phyloP scores from a whole-genome alignment of 805 yeast genomes.

The Kazachstania taianensis region DNA sequence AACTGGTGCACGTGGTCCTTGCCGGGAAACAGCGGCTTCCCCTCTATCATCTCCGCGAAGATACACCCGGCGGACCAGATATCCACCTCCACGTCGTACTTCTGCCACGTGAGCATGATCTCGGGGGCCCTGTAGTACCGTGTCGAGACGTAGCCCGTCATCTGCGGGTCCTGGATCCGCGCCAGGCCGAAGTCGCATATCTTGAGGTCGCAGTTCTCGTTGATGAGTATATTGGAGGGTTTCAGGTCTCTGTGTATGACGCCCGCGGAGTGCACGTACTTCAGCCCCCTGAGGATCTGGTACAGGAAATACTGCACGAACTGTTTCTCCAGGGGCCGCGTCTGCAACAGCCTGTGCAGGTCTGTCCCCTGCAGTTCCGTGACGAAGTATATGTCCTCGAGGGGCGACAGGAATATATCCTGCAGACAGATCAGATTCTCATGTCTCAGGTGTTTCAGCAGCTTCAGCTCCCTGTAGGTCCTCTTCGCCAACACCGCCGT shows the following conservation, averaged over 20 bases:
- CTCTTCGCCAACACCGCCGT: slow-evolving; percentile 93
- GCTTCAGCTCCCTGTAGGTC: slow-evolving; percentile 89
- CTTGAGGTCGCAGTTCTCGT: slow-evolving; percentile 84
- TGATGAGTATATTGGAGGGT: slow-evolving; percentile 74
- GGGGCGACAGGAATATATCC: slow-evolving; percentile 87
- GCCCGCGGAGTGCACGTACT: slow-evolving; percentile 86
- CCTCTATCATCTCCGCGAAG: slow-evolving; percentile 95
- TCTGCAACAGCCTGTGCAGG: slow-evolving; percentile 78
- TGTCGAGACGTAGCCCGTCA: slow-evolving; percentile 97
- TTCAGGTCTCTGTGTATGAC: slow-evolving; percentile 84
- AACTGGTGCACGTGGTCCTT: slow-evolving; percentile 98
- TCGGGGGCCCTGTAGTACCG: slow-evolving; percentile 96
- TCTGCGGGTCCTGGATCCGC: slow-evolving; percentile 94
- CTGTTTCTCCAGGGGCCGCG: slow-evolving; percentile 90
- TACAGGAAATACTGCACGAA: slow-evolving; percentile 94
- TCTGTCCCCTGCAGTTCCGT: slow-evolving; percentile 97
- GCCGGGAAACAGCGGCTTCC: slow-evolving; percentile 95
- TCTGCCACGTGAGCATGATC: slow-evolving; percentile 97
- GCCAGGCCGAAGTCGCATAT: slow-evolving; percentile 94
- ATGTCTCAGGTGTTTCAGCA: slow-evolving; percentile 86
- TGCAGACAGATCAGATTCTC: slow-evolving; percentile 89
- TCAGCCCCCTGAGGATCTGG: slow-evolving; percentile 83
- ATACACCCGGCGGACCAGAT: slow-evolving; percentile 98
- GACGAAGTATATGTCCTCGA: slow-evolving; percentile 92
- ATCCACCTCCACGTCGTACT: slow-evolving; percentile 92